Evolutionary conservation across 495 filamentous ascomycete species (phyloP), one percentile per base, ranked within the genome.

Genomic region (Lasiosphaeris hirsuta): DNA sequence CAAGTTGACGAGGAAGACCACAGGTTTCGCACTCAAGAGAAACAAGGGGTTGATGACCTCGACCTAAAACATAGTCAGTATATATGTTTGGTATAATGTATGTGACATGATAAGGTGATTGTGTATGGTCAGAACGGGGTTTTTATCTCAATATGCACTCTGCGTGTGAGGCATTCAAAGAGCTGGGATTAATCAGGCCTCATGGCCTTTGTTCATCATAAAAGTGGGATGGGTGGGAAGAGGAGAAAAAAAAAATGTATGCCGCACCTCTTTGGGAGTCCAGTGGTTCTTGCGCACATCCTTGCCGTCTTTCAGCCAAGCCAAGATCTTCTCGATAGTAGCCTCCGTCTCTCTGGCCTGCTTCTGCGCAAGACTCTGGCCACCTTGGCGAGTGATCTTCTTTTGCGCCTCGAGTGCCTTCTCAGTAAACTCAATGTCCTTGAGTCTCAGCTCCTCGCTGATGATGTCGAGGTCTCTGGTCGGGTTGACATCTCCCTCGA

Each of bases 391-490:
- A 17, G 95, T 99, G 77, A 91, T 90, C 83, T 97, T 99, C 78
- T 86, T 84, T 56, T 95, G 76, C 63, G 78, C 84, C 66, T 97
- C 95, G 56, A 93, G 81, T 3, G 92, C 87, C 81, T 97, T 99
- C 79, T 96, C 91, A 49, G 89, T 86, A 73, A 97, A 97, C 81
- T 99, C 95, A 58, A 96, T 97, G 79, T 99, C 95, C 81, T 99
- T 99, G 70, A 97, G 86, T 48, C 92, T 84, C 67, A 99, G 78
- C 78, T 99, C 95, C 66, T 97, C 92, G 75, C 84, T 90, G 79
- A 99, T 97, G 75, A 99, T 99, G 61, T 85, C 86, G 63, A 99
- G 73, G 80, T 99, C 95, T 66, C 95, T 87, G 54, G 88, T 80
- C 35, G 95, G 95, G 72, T 99, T 87, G 60, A 97, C 95, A 70